These are phyloP conservation scores for Boletales sp. DNA, from an alignment of 768 basidiomycete genomes.

Conservation along the genomic window DNA sequence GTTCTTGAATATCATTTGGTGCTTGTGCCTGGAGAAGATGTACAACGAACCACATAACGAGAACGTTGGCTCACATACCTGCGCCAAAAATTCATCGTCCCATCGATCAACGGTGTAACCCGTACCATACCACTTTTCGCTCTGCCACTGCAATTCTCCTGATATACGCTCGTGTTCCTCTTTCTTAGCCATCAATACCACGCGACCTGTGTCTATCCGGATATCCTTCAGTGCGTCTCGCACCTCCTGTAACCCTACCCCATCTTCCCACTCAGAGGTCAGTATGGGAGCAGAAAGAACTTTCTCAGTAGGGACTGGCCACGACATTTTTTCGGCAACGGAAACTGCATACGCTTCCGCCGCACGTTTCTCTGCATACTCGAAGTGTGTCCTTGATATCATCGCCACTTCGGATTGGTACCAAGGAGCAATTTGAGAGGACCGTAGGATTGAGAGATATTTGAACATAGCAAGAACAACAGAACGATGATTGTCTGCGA, in stretches of 20 bases:
- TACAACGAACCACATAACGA: not conserved
- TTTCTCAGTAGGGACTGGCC: constrained; percentile 78
- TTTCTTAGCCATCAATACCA: constrained; percentile 76
- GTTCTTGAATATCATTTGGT: constrained; percentile 60
- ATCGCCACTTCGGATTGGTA: constrained; percentile 73
- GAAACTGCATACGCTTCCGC: constrained; percentile 79
- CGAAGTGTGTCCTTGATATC: constrained; percentile 73
- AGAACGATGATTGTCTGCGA: constrained; percentile 62
- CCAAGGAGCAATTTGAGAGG: constrained; percentile 56
- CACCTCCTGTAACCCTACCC: constrained; percentile 48
- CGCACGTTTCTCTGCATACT: constrained; percentile 80
- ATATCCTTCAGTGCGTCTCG: constrained; percentile 59
- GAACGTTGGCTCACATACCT: constrained; percentile 33
- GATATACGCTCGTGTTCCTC: constrained; percentile 55
- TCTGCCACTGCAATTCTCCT: constrained; percentile 56
- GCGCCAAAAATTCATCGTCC: constrained; percentile 56
- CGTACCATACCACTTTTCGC: constrained; percentile 93
- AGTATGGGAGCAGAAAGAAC: constrained; percentile 69
- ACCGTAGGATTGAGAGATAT: constrained; percentile 69
- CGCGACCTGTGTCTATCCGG: constrained; percentile 55
- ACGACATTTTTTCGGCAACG: constrained; percentile 70
- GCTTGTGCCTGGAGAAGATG: constrained; percentile 49
- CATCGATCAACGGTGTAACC: constrained; percentile 74
- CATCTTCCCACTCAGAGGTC: constrained; percentile 68
- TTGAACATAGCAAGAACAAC: constrained; percentile 72